These are phyloP conservation scores for Herpotrichia juniperi DNA, from an alignment of 2,329 filamentous ascomycete genomes.

Conservation along the genomic window DNA sequence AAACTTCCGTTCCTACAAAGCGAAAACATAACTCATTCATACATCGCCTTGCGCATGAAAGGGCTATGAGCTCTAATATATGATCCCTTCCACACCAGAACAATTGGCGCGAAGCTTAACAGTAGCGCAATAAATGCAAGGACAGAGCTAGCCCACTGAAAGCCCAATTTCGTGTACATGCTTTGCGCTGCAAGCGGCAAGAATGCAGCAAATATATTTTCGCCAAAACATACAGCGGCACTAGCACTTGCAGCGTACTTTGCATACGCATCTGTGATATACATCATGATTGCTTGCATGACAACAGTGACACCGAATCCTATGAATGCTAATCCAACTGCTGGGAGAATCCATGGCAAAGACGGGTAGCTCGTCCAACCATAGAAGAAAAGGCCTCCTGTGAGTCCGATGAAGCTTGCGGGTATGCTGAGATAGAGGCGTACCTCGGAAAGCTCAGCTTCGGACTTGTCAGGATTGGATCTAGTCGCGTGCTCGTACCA, in stretches of 20 bases:
- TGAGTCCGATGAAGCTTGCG: constrained; percentile 53
- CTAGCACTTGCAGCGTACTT: constrained; percentile 58
- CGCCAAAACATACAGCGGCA: constrained; percentile 55
- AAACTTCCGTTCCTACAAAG: no score
- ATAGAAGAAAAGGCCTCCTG: constrained; percentile 58
- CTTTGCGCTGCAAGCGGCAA: constrained; percentile 54
- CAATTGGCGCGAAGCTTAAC: constrained; percentile 53
- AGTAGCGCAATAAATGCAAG: constrained; percentile 52
- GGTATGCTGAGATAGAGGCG: constrained; percentile 52
- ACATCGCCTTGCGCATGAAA: constrained; percentile 44
- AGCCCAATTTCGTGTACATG: constrained; percentile 57
- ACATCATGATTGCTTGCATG: constrained; percentile 54
- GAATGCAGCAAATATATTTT: constrained; percentile 57
- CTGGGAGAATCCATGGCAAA: constrained; percentile 56
- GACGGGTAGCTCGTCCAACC: constrained; percentile 54
- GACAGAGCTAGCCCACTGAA: constrained; percentile 57
- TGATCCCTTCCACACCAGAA: constrained; percentile 51
- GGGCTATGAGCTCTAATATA: constrained; percentile 47
- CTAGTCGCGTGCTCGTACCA: constrained; percentile 51
- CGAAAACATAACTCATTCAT: constrained; percentile 18
- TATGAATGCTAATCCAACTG: constrained; percentile 54
- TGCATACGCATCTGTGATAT: constrained; percentile 58
- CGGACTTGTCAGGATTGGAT: constrained; percentile 46
- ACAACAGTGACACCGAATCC: constrained; percentile 58
- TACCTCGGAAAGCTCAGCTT: constrained; percentile 52